A percentile compares a stretch with the other conserved stretches of the same genome.
Evolutionary conservation across 2,329 filamentous ascomycete genomes (phyloP).

Genomic region (Pseudogymnoascus sp.): DNA sequence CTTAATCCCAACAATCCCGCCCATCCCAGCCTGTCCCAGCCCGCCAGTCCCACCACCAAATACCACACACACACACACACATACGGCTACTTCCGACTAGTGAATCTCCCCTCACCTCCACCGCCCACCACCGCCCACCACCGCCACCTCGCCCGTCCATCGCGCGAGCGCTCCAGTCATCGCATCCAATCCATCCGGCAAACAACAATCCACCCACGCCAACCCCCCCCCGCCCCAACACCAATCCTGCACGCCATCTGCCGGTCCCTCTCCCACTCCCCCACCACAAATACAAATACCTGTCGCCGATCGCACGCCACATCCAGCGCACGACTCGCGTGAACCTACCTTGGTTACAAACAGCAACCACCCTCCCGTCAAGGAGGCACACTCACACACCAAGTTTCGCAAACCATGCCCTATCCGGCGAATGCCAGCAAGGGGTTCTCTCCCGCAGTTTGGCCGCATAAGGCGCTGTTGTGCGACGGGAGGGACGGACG

Average conservation of each 20-base stretch:
- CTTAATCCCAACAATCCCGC: background rate
- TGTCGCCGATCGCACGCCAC: background rate
- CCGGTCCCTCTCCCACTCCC: background rate
- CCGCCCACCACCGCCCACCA: background rate
- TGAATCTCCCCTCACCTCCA: background rate
- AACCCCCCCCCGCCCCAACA: background rate
- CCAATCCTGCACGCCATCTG: conserved; percentile 2
- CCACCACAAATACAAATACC: background rate
- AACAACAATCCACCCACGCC: background rate
- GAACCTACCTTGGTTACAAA: background rate
- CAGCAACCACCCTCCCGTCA: background rate
- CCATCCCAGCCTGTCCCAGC: conserved; percentile 1
- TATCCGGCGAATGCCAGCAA: background rate
- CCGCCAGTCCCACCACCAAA: background rate
- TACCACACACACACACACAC: background rate
- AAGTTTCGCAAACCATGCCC: background rate
- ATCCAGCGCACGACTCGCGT: background rate
- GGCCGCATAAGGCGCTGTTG: background rate
- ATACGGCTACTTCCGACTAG: background rate
- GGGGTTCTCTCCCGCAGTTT: background rate
- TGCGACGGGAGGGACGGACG: background rate
- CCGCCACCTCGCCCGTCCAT: background rate
- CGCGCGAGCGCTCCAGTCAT: background rate
- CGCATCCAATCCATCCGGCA: background rate
- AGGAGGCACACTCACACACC: background rate